phyloP scores from a whole-genome alignment of 1,284 basidiomycete species.

The Ganoderma leucocontextum region DNA sequence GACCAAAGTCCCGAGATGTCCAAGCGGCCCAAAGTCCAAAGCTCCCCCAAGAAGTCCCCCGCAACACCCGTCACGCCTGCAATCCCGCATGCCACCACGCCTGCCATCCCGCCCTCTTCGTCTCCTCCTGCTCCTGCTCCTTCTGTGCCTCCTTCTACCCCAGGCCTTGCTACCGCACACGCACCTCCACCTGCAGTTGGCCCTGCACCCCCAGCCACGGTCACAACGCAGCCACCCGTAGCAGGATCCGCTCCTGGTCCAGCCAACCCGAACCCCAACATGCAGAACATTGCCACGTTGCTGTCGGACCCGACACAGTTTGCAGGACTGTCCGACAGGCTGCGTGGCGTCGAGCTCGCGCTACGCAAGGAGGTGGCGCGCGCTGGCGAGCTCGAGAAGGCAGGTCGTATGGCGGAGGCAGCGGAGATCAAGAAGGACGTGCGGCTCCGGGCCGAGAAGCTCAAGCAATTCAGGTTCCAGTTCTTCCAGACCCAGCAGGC shows the following conservation, averaged over 20 bases:
- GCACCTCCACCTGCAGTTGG: conserved; percentile 3
- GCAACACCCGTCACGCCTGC: conserved; percentile 23
- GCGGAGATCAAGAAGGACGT: conserved; percentile 20
- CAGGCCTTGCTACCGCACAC: neutral
- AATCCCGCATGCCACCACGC: conserved; percentile 20
- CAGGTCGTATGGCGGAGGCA: conserved; percentile 19
- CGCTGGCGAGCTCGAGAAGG: conserved; percentile 3
- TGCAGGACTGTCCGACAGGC: conserved; percentile 2
- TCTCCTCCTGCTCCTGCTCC: conserved; percentile 8
- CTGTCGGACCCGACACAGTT: conserved; percentile 10
- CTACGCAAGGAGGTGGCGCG: conserved; percentile 12
- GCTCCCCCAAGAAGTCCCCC: conserved; percentile 33
- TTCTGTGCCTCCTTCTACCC: neutral
- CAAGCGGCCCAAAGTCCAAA: conserved; percentile 34
- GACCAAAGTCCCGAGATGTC: conserved; percentile 38
- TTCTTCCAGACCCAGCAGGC: conserved; percentile 14
- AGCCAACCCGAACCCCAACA: neutral
- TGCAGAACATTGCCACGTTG: neutral
- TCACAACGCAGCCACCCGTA: conserved; percentile 14
- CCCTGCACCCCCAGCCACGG: neutral
- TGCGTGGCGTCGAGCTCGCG: conserved; percentile 6
- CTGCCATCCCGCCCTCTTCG: conserved; percentile 20
- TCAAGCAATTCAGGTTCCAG: conserved; percentile 17
- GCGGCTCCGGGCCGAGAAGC: conserved; percentile 17
- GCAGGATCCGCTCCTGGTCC: conserved; percentile 2